A percentile compares a stretch with the other conserved stretches of the same genome.
Evolutionary conservation across 208 protist genomes (phyloP).

Genomic region (Acanthamoeba culbertsoni): DNA sequence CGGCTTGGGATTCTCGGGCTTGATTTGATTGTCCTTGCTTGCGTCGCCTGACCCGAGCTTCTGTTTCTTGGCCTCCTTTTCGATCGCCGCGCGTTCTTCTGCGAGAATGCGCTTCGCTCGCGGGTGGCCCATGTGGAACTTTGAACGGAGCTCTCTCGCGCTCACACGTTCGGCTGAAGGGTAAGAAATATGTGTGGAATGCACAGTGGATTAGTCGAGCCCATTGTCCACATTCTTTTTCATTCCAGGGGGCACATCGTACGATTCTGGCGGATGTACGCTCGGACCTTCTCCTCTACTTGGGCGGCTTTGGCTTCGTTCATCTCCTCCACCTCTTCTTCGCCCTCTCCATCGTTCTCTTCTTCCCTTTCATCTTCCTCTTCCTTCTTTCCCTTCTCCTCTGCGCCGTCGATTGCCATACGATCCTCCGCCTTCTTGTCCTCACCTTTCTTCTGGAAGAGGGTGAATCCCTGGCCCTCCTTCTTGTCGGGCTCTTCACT

Average conservation of each 20-base stretch:
- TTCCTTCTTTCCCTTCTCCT: background rate
- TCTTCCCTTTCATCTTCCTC: background rate
- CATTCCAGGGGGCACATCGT: no score
- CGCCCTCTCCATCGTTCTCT: background rate
- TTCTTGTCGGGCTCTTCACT: background rate
- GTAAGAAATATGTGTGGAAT: no score
- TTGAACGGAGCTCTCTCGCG: background rate
- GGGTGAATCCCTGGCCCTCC: background rate
- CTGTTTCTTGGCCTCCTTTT: background rate
- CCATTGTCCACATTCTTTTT: no score
- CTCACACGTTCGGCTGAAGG: background rate
- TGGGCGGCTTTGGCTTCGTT: background rate
- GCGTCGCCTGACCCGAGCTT: background rate
- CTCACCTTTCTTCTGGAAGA: background rate
- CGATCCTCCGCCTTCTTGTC: background rate
- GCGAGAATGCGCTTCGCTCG: background rate
- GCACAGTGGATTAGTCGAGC: no score
- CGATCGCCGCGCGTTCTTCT: background rate
- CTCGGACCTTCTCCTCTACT: background rate
- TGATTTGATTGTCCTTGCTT: background rate
- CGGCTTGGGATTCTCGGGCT: background rate
- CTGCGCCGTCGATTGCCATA: background rate
- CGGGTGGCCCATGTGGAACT: slow-evolving; percentile 34
- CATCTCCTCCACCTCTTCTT: background rate
- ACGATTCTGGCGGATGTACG: background rate